A percentile compares a stretch with the other conserved stretches of the same genome.
Evolutionary conservation across 1,139 yeast genomes (phyloP).

Genomic region (Blastobotrys indianensis): DNA sequence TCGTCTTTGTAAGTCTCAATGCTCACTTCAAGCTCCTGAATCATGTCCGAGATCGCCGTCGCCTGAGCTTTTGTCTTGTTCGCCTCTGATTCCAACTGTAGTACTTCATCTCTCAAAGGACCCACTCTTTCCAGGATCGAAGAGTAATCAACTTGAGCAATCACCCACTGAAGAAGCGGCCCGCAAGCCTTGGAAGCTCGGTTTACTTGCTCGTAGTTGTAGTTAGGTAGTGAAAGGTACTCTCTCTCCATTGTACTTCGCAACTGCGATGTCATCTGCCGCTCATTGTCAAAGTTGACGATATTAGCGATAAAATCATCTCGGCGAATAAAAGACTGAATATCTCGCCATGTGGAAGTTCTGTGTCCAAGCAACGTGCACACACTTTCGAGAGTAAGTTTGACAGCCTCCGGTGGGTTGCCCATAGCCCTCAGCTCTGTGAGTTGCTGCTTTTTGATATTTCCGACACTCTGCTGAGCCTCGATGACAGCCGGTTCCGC

Average conservation of each 20-base stretch:
- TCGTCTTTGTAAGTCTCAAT: constrained; percentile 62
- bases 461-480: constrained; percentile 82
- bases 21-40: constrained; percentile 60
- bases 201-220: constrained; percentile 66
- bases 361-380: constrained; percentile 72
- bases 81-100: constrained; percentile 52
- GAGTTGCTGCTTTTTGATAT: constrained; percentile 85
- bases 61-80: constrained; percentile 54
- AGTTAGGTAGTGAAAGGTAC: constrained; percentile 60
- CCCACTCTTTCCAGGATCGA: constrained; percentile 62
- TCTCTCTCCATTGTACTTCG: constrained; percentile 51
- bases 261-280: constrained; percentile 49
- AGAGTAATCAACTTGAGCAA: constrained; percentile 74
- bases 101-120: constrained; percentile 69
- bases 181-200: constrained; percentile 96
- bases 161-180: constrained; percentile 84
- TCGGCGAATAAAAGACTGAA: constrained; percentile 68
- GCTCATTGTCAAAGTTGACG: constrained; percentile 64
- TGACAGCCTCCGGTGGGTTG: constrained; percentile 87
- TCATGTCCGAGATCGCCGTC: constrained; percentile 75
- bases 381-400: constrained; percentile 81
- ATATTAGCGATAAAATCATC: constrained; percentile 87
- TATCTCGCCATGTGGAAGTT: constrained; percentile 67
- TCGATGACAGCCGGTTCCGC: constrained; percentile 84
- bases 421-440: constrained; percentile 86